Base-by-base conservation (phyloP, 352 stramenopile species). In the Phytophthora crassamura region DNA sequence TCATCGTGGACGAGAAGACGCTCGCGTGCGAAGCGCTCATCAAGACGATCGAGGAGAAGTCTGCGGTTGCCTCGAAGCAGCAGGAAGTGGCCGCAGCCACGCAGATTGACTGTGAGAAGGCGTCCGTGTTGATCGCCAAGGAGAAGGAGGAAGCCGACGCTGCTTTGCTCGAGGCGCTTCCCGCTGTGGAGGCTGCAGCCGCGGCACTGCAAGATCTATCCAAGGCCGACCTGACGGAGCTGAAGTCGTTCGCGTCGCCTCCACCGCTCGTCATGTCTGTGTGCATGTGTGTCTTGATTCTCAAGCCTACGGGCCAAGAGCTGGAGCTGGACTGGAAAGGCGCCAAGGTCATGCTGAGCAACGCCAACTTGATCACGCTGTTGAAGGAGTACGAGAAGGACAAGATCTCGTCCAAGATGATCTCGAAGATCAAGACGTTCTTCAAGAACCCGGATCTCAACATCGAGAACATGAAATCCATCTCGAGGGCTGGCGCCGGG, bases 351-450 rank as follows among this genome's bases (percentile, higher is more conserved):
- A 98, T 99, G 95, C 75, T 99, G 34, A 91, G 86, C 46, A 97
- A 98, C 18, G 80, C 89, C 0, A 96, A 94, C 49, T 68, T 99
- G 36, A 87, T 99, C 40, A 86, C 83, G 4, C 77, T 93, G 22
- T 74, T 99, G 4, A 98, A 98, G 51, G 89, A 95, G 51, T 99
- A 99, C 74, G 91, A 98, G 47, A 99, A 98, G 57, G 94, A 98
- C 68, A 96, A 93, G 57, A 98, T 99, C 53, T 98, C 91, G 28
- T 72, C 97, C 43, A 98, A 98, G 68, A 97, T 97, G 93, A 97
- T 98, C 59, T 88, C 88, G 5, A 96, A 95, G 54, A 97, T 98
- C 68, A 97, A 96, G 68, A 98, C 97, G 30, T 97, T 98, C 41
- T 90, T 94, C 72, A 97, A 98, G 55, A 96, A 98, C 52, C 88